phyloP scores from a whole-genome alignment of 1,284 basidiomycete genomes.

The Naganishia liquefaciens region DNA sequence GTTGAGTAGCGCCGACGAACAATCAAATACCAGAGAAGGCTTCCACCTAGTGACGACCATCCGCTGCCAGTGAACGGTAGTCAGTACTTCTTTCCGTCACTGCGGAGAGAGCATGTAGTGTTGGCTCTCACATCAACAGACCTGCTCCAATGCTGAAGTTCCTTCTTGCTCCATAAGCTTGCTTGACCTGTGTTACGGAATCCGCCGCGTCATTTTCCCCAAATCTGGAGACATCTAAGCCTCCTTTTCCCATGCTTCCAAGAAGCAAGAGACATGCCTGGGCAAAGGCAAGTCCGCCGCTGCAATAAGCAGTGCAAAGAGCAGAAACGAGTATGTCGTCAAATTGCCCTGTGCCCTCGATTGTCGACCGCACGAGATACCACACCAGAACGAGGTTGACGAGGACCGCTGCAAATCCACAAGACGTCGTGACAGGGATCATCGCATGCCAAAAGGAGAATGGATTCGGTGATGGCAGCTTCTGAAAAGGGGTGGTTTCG shows the following conservation, averaged over 20 bases:
- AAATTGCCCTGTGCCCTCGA: background rate
- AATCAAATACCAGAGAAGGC: background rate
- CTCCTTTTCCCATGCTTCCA: conserved; percentile 2
- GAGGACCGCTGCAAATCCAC: conserved; percentile 2
- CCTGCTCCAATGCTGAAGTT: conserved; percentile 1
- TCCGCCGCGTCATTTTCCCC: background rate
- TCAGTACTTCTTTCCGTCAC: too few species aligned
- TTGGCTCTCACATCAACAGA: conserved; percentile 3
- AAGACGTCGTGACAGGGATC: background rate
- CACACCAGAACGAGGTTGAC: background rate
- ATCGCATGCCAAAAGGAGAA: conserved; percentile 7
- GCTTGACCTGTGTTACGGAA: too few species aligned
- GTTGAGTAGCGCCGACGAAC: background rate
- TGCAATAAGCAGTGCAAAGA: conserved; percentile 4
- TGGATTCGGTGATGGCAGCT: background rate
- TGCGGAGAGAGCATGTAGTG: too few species aligned
- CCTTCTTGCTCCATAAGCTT: background rate
- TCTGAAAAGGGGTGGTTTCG: background rate
- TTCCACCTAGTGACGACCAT: conserved; percentile 1
- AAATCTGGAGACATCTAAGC: background rate
- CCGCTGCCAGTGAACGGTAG: background rate
- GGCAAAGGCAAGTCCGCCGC: background rate
- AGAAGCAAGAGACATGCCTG: background rate
- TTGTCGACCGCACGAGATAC: background rate
- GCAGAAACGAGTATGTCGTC: conserved; percentile 12